These are phyloP conservation scores for Cucurbita argyrosperma DNA, from an alignment of 306 rosid genomes.

Conservation along the genomic window DNA sequence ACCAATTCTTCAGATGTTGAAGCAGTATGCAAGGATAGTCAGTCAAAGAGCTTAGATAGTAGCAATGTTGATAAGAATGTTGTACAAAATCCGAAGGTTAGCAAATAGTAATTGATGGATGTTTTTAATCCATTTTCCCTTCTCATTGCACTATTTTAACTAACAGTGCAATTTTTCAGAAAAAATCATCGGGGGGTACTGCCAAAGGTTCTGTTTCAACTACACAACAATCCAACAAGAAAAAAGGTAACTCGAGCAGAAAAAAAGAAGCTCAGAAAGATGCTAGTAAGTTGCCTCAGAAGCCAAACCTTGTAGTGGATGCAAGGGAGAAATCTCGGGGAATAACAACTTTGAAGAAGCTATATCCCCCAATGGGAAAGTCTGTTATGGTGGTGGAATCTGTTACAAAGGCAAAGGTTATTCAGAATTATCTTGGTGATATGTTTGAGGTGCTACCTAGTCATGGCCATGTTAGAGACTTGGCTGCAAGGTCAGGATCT, in stretches of 20 bases:
- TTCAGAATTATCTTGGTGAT: conserved; percentile 82
- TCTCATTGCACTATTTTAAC: conserved; percentile 16
- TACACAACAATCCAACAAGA: conserved; percentile 27
- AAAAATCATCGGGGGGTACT: conserved; percentile 15
- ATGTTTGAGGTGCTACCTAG: conserved; percentile 92
- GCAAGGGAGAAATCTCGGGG: conserved; percentile 20
- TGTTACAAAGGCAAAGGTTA: conserved; percentile 78
- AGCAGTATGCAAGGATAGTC: conserved; percentile 16
- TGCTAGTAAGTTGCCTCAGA: conserved; percentile 12
- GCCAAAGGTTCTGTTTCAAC: conserved; percentile 23
- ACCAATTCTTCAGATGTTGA: conserved; percentile 15
- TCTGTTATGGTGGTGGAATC: conserved; percentile 88
- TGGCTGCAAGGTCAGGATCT: conserved; percentile 96
- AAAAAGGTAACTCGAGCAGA: conserved; percentile 21
- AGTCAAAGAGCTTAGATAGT: conserved; percentile 16
- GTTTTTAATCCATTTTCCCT: background rate
- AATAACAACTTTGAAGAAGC: conserved; percentile 24
- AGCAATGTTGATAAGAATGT: conserved; percentile 10
- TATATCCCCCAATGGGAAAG: conserved; percentile 71
- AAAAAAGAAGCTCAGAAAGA: conserved; percentile 15
- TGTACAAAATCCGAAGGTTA: conserved; percentile 26
- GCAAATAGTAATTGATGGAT: conserved; percentile 8
- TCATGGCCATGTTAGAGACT: conserved; percentile 95
- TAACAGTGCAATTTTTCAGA: conserved; percentile 39
- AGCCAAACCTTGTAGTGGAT: conserved; percentile 12